Evolutionary conservation across 2,329 filamentous ascomycete genomes (phyloP).

Genomic region (Fusarium haematococcum): DNA sequence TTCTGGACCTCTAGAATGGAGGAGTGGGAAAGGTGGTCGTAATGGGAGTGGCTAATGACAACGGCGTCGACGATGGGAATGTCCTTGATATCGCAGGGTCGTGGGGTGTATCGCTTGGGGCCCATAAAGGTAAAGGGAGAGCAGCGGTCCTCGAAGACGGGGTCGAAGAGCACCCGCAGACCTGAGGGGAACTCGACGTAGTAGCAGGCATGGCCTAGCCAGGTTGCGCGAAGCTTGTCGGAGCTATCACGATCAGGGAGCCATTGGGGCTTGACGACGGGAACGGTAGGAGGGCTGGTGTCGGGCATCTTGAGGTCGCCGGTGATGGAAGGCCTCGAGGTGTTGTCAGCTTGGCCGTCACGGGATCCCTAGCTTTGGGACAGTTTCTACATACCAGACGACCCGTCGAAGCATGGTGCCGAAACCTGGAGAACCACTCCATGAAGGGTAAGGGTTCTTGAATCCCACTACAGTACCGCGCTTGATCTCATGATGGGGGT

Average conservation of each 20-base stretch:
- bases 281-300: constrained; percentile 73
- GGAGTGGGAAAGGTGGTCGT: constrained; percentile 87
- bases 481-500: constrained; percentile 61
- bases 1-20: constrained; percentile 78
- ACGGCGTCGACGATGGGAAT: constrained; percentile 82
- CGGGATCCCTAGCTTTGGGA: not conserved
- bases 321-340: constrained; percentile 51
- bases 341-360: constrained; percentile 16
- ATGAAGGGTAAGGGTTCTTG: constrained; percentile 65
- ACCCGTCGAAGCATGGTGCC: constrained; percentile 47
- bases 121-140: constrained; percentile 77
- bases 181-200: constrained; percentile 90
- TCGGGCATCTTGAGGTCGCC: constrained; percentile 64
- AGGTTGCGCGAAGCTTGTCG: constrained; percentile 81
- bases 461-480: constrained; percentile 58
- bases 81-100: constrained; percentile 81
- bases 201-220: constrained; percentile 96
- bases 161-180: constrained; percentile 90
- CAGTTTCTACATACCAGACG: constrained; percentile 49
- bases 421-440: constrained; percentile 37
- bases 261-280: constrained; percentile 76
- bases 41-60: constrained; percentile 90
- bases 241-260: constrained; percentile 68
- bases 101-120: constrained; percentile 82
- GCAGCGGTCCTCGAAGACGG: constrained; percentile 91